Conservation (phyloP, 345 rosid species). For the Balakata baccata region DNA sequence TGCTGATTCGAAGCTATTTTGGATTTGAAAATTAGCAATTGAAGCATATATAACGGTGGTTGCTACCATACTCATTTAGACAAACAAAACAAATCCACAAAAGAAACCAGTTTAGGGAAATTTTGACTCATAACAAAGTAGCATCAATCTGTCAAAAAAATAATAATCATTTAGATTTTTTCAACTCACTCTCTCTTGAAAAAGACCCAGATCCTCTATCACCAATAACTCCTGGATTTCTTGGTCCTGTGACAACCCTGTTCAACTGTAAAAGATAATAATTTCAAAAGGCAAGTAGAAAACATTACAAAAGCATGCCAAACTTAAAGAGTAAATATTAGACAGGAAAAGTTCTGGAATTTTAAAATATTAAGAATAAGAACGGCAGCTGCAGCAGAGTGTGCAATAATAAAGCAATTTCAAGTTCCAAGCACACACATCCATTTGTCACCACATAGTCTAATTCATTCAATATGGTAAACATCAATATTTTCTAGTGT, state of each 20-base stretch:
- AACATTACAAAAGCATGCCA: neutral
- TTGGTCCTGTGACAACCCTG: constrained; percentile 89
- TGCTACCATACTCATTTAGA: neutral
- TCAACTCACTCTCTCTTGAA: constrained; percentile 95
- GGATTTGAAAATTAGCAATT: neutral
- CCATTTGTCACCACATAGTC: neutral
- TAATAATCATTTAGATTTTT: neutral
- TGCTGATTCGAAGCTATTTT: neutral
- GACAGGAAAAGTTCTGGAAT: neutral
- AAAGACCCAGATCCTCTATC: constrained; percentile 92
- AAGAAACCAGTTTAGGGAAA: neutral
- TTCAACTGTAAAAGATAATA: constrained; percentile 55
- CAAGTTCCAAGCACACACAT: constrained; percentile 1
- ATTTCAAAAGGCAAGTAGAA: constrained; percentile 3
- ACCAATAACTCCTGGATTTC: constrained; percentile 89
- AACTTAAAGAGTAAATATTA: neutral
- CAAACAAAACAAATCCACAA: constrained; percentile 2
- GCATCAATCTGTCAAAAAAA: neutral
- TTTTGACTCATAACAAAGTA: neutral
- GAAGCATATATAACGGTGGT: neutral
- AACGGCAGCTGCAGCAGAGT: constrained; percentile 1
- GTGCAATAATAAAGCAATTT: neutral
- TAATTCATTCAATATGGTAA: neutral
- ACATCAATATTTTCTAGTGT: neutral
- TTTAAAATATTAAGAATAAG: neutral